phyloP scores from a whole-genome alignment of 2,329 filamentous ascomycete species.

The Clarireedia hainanense region DNA sequence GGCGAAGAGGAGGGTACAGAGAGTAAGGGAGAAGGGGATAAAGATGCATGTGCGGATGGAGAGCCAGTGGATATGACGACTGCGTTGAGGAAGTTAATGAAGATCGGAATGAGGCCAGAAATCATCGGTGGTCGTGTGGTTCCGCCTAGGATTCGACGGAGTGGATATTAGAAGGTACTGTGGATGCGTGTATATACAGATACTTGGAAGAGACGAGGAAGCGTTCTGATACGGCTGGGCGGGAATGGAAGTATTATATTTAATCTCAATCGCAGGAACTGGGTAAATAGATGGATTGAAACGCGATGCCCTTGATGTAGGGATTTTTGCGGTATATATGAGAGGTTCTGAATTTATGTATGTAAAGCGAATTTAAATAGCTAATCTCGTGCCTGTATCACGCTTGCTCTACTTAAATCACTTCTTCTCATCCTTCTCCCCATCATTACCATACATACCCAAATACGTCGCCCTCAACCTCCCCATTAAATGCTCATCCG shows the following conservation, averaged over 20 bases:
- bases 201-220: no score
- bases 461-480: constrained; percentile 52
- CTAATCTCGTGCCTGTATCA: no score
- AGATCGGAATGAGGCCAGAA: not conserved
- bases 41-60: not conserved
- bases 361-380: no score
- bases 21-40: not conserved
- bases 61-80: not conserved
- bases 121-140: not conserved
- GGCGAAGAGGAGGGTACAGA: not conserved
- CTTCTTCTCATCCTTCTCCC: not conserved
- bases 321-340: no score
- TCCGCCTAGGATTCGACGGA: not conserved
- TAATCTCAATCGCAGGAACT: no score
- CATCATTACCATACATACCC: constrained; percentile 41
- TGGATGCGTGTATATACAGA: not conserved
- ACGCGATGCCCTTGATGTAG: no score
- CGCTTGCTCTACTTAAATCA: no score
- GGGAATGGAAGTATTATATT: no score
- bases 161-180: not conserved
- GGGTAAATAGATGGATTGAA: no score
- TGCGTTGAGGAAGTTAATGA: not conserved
- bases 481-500: constrained; percentile 55
- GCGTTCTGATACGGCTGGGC: no score
- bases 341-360: no score